Evolutionary conservation across 1,284 basidiomycete genomes (phyloP), one percentile per base, ranked within the genome.

Genomic region (Papiliotrema flavescens): DNA sequence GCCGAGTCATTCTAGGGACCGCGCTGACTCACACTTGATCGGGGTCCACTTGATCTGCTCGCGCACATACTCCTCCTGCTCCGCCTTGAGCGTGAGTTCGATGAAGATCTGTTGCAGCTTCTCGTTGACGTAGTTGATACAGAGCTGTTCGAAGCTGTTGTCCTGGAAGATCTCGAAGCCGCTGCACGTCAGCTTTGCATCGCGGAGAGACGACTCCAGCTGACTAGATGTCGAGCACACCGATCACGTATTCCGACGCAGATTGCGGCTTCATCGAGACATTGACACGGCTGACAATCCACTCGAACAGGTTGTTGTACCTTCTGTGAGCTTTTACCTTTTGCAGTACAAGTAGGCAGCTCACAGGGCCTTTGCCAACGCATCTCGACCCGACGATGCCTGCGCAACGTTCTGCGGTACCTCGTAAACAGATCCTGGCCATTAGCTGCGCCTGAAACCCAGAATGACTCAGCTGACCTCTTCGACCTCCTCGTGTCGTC

Each of bases 91-190:
- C 0, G 96, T 98, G 48, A 99, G 82, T 76, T 98, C 94, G 71
- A 99, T 99, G 78, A 99, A 99, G 72, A 98, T 97, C 75, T 98
- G 96, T 67, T 97, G 94, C 9, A 93, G 83, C 78, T 98, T 98
- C 78, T 99, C 96, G 81, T 99, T 99, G 80, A 99, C 96, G 70
- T 98, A 99, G 80, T 99, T 99, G 83, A 98, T 99, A 80, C 96
- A 99, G 20, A 99, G 84, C 78, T 99, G 93, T 54, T 98, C 95
- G 72, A 98, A 98, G 7, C 92, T 96, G 79, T 99, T 99, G 76
- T 97, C 89, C 86, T 92, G 62, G 74, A 98, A 98, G 71, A 98
- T 98, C 75, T 98, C 94, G 70, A 98, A 98, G 8, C 94, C 75
- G 53, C 74, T 74, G 54, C n/a, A 26, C 17, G 63, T 65, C 64